Evolutionary conservation across 1,139 yeast species (phyloP).

Genomic region (Sugiyamaella novakii): DNA sequence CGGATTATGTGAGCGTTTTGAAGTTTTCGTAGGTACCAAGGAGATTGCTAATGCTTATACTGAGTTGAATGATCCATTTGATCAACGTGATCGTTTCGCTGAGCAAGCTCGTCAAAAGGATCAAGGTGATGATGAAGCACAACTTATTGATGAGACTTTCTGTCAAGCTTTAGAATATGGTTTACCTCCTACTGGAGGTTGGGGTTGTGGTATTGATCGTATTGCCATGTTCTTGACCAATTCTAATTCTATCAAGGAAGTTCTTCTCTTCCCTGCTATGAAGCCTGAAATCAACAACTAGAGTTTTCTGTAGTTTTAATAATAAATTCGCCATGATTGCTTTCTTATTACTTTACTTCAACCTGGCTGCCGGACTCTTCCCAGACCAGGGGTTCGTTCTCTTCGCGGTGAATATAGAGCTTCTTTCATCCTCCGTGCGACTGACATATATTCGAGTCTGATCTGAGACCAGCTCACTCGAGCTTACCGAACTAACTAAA

Average conservation of each 20-base stretch:
- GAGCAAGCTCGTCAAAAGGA: constrained; percentile 99
- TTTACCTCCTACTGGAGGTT: constrained; percentile 98
- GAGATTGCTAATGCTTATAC: constrained; percentile 98
- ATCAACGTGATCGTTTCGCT: constrained; percentile 95
- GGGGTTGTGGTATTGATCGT: constrained; percentile 99
- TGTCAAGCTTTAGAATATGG: constrained; percentile 98
- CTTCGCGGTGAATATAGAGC: no score
- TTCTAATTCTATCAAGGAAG: constrained; percentile 97
- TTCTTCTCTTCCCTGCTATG: constrained; percentile 95
- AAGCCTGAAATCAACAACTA: constrained; percentile 68
- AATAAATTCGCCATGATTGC: no score
- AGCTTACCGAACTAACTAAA: no score
- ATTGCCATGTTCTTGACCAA: constrained; percentile 96
- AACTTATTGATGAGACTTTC: constrained; percentile 93
- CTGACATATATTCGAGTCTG: no score
- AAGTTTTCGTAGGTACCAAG: constrained; percentile 97
- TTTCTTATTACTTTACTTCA: no score
- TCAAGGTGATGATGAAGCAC: constrained; percentile 99
- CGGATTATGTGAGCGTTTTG: constrained; percentile 97
- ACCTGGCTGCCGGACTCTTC: no score
- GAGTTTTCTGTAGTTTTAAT: neutral
- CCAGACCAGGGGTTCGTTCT: no score
- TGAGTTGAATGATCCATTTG: constrained; percentile 98
- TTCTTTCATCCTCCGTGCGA: no score
- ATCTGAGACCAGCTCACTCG: no score